Base-by-base conservation (phyloP, 2,329 filamentous ascomycete genomes). In the Colletotrichum sp. region DNA sequence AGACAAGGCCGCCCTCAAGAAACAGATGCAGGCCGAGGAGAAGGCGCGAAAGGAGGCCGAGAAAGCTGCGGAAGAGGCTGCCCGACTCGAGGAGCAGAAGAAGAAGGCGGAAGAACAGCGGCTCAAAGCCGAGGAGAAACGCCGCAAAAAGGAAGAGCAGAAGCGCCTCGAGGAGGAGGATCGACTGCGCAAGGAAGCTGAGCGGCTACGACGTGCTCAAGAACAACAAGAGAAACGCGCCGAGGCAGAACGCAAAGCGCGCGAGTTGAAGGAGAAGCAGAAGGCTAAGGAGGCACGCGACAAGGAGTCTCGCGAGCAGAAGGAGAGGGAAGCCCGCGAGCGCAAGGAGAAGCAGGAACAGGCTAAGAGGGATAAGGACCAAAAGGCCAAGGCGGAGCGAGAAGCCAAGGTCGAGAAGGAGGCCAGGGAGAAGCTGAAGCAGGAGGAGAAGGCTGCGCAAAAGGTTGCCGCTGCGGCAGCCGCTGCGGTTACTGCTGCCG, bases 121-220 rank as follows among this genome's bases (percentile, higher is more conserved):
- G 79, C 90, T 90, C 79, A 97, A 93, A 85, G 93, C 93, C 59
- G 97, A 99, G 82, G 96, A 99, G 86, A 96, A 96, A 84, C 92
- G 95, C 63, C 95, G 93, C 87, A 98, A 98, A 86, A 95, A 94
- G 81, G 97, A 99, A 82, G 94, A 95, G 5, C 95, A 98, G 84
- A 95, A 93, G 84, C 98, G 95, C 84, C 94, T 94, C 32, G 95
- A 95, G 78, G 97, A 99, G 81, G 96, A 98, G 81, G 96, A 98
- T 80, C 93, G 93, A 67, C 87, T 93, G 74, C 92, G 93, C 72
- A 98, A 96, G 83, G 96, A 99, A 82, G 93, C 94, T 6, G 96
- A 99, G 80, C 94, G 94, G 81, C 91, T 93, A 82, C 93, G 93
- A 77, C 92, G 94, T 65, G 87, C 94, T 71, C 93, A 95, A 81